These are phyloP conservation scores for Hansenula lynferdii DNA, from an alignment of 1,139 yeast species.

Conservation along the genomic window DNA sequence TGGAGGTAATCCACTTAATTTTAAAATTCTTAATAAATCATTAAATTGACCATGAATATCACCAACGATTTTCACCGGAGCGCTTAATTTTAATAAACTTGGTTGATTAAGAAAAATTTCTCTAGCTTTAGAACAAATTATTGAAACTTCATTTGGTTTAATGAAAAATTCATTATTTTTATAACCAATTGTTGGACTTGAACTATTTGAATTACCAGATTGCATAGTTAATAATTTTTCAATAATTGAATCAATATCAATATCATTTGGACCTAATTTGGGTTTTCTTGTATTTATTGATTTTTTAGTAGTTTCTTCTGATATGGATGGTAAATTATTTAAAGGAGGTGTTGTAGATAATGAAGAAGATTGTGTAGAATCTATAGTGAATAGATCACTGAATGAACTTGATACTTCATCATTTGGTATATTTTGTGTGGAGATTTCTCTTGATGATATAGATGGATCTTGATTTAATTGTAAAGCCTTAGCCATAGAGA, in stretches of 20 bases:
- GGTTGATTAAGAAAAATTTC: constrained; percentile 75
- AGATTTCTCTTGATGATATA: neutral
- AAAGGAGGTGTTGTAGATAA: constrained; percentile 20
- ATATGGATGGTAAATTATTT: constrained; percentile 17
- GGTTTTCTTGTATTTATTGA: constrained; percentile 1
- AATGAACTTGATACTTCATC: constrained; percentile 21
- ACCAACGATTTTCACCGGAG: constrained; percentile 85
- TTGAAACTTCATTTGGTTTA: constrained; percentile 51
- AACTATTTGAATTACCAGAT: constrained; percentile 34
- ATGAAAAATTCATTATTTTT: constrained; percentile 19
- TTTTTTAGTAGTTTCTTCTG: constrained; percentile 18
- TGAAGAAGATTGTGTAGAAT: constrained; percentile 19
- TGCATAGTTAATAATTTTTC: constrained; percentile 48
- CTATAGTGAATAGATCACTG: constrained; percentile 22
- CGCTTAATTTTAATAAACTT: constrained; percentile 65
- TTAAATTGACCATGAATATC: constrained; percentile 84
- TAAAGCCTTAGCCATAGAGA: constrained; percentile 20
- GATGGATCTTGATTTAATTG: constrained; percentile 2
- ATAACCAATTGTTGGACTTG: constrained; percentile 22
- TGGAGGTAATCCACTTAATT: constrained; percentile 78
- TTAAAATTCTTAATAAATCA: constrained; percentile 69
- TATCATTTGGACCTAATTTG: constrained; percentile 20
- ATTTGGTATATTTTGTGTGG: too few relatives aligned
- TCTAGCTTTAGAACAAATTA: constrained; percentile 62
- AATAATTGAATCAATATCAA: constrained; percentile 53